These are phyloP conservation scores for Lasiodiplodia hormozganensis DNA, from an alignment of 2,329 filamentous ascomycete species.

Conservation along the genomic window DNA sequence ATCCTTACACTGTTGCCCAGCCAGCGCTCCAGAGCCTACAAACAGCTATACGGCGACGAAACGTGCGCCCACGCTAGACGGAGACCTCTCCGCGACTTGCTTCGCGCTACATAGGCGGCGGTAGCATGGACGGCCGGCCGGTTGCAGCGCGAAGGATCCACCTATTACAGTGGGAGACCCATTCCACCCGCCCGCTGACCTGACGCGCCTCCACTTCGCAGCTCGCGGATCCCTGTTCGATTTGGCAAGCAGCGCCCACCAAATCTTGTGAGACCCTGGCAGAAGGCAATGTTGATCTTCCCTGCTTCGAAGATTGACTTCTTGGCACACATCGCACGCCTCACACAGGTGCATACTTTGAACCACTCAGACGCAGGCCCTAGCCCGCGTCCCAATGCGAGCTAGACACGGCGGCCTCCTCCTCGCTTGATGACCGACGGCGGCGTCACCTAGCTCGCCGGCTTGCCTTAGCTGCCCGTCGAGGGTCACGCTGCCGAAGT, in stretches of 20 bases:
- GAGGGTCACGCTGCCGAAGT: conserved; percentile 6
- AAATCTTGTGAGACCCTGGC: conserved; percentile 6
- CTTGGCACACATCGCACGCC: conserved; percentile 23
- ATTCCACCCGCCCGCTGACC: not conserved
- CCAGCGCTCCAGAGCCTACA: not conserved
- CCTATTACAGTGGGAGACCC: not conserved
- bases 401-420: conserved; percentile 6
- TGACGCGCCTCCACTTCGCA: conserved; percentile 1
- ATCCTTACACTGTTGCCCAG: not conserved
- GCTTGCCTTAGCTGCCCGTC: not conserved
- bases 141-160: conserved; percentile 2
- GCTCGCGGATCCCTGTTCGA: conserved; percentile 19
- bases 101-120: not conserved
- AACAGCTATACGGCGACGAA: not conserved
- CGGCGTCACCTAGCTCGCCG: not conserved
- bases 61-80: not conserved
- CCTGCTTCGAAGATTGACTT: conserved; percentile 11
- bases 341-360: conserved; percentile 13
- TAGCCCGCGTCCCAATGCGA: not conserved
- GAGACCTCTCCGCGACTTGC: not conserved
- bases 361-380: not conserved
- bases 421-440: not conserved
- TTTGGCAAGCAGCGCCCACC: conserved; percentile 12
- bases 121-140: not conserved
- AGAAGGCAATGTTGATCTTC: conserved; percentile 9